These are phyloP conservation scores for Phytophthora uliginosa DNA, from an alignment of 352 stramenopile genomes.

Conservation along the genomic window DNA sequence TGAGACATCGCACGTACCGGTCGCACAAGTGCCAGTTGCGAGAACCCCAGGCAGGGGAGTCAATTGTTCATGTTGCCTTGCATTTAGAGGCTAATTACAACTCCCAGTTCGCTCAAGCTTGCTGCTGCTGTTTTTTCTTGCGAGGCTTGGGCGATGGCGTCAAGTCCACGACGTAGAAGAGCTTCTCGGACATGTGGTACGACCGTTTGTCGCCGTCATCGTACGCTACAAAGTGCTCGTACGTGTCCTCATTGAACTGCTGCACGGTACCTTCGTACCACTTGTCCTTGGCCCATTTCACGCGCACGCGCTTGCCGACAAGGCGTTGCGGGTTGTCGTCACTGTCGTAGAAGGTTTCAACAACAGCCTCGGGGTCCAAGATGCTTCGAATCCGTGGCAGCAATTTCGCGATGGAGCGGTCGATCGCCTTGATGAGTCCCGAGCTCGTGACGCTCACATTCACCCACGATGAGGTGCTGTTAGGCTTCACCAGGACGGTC, in stretches of 20 bases:
- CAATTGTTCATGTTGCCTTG: slow-evolving; percentile 33
- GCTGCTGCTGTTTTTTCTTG: slow-evolving; percentile 36
- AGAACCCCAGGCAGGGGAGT: slow-evolving; percentile 12
- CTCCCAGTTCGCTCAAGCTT: slow-evolving; percentile 23
- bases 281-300: slow-evolving; percentile 93
- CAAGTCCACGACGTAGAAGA: slow-evolving; percentile 83
- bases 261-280: slow-evolving; percentile 89
- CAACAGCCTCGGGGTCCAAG: slow-evolving; percentile 44
- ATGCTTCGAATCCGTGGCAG: slow-evolving; percentile 67
- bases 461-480: slow-evolving; percentile 87
- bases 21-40: slow-evolving; percentile 17
- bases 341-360: slow-evolving; percentile 91
- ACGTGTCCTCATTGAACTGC: slow-evolving; percentile 81
- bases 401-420: slow-evolving; percentile 68
- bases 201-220: slow-evolving; percentile 90
- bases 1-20: slow-evolving; percentile 1
- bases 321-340: slow-evolving; percentile 89
- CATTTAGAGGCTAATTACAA: slow-evolving; percentile 35
- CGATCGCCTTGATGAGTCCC: slow-evolving; percentile 69
- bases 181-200: slow-evolving; percentile 92
- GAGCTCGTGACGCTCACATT: slow-evolving; percentile 68
- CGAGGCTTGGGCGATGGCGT: slow-evolving; percentile 40
- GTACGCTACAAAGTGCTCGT: slow-evolving; percentile 88
- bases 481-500: slow-evolving; percentile 87
- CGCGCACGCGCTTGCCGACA: slow-evolving; percentile 84